Conservation (phyloP, 768 basidiomycete species). For the Suillus lakei region DNA sequence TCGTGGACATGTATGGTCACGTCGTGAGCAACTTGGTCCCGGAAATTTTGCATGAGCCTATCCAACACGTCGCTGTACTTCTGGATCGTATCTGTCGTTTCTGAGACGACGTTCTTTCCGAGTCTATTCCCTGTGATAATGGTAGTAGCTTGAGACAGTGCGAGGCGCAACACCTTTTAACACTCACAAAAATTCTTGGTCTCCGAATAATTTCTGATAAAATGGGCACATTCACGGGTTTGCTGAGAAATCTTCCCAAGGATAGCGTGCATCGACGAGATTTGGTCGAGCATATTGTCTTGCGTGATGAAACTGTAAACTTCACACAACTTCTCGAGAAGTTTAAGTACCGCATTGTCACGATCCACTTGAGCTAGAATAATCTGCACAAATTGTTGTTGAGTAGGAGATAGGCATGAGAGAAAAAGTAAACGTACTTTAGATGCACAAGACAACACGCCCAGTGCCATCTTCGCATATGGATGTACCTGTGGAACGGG, state of each 20-base stretch:
- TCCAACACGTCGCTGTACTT: not conserved
- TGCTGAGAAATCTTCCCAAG: constrained; percentile 14
- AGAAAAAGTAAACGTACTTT: not conserved
- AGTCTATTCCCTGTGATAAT: not conserved
- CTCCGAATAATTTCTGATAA: constrained; percentile 30
- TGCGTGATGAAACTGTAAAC: constrained; percentile 4
- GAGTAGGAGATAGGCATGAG: too few relatives aligned
- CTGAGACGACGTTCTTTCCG: not conserved
- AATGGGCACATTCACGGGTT: constrained; percentile 30
- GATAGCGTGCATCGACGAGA: not conserved
- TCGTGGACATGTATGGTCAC: not conserved
- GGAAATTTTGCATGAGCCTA: constrained; percentile 1
- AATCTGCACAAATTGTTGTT: not conserved
- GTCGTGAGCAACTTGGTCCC: not conserved
- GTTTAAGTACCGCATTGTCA: not conserved
- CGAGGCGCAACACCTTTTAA: not conserved
- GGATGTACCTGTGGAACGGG: constrained; percentile 4
- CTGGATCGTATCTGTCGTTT: not conserved
- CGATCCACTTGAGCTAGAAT: constrained; percentile 9
- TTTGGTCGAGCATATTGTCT: not conserved
- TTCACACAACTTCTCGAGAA: not conserved
- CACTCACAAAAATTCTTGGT: constrained; percentile 26
- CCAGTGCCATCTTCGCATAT: constrained; percentile 8
- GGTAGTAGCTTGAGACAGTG: not conserved
- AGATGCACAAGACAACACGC: not conserved